phyloP scores from a whole-genome alignment of 495 filamentous ascomycete genomes.

The Penicillium dipodomyicola region DNA sequence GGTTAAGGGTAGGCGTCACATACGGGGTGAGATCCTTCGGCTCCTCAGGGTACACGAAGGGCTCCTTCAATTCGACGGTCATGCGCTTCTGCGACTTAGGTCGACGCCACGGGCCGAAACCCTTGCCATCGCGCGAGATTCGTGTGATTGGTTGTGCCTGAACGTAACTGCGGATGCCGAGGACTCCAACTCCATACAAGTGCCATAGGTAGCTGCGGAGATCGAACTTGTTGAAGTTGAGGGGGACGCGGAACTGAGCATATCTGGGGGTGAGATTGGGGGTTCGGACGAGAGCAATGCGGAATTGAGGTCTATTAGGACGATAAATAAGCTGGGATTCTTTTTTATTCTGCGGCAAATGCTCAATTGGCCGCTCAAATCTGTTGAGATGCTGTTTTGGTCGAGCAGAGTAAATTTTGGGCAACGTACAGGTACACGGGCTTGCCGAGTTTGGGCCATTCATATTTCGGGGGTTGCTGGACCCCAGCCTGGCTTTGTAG shows the following conservation, averaged over 20 bases:
- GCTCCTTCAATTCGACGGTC: slow-evolving; percentile 78
- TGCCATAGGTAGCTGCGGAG: slow-evolving; percentile 83
- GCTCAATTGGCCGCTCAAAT: neutral
- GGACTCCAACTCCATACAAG: slow-evolving; percentile 64
- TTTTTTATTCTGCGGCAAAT: neutral
- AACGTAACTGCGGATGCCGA: slow-evolving; percentile 75
- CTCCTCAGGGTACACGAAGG: slow-evolving; percentile 78
- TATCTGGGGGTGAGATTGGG: slow-evolving; percentile 69
- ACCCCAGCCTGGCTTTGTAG: slow-evolving; percentile 22
- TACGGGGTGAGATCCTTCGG: slow-evolving; percentile 57
- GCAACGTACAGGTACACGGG: slow-evolving; percentile 65
- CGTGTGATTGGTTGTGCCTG: slow-evolving; percentile 61
- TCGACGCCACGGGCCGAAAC: slow-evolving; percentile 48
- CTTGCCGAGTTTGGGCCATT: slow-evolving; percentile 42
- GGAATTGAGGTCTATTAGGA: slow-evolving; percentile 67
- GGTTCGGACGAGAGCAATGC: slow-evolving; percentile 70
- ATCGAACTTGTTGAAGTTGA: slow-evolving; percentile 89
- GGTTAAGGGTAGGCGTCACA: slow-evolving; percentile 23
- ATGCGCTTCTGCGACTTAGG: slow-evolving; percentile 78
- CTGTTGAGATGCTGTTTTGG: neutral
- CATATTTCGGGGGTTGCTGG: slow-evolving; percentile 13
- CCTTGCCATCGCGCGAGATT: slow-evolving; percentile 36
- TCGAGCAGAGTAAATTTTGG: slow-evolving; percentile 13
- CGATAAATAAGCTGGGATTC: neutral
- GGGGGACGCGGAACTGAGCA: slow-evolving; percentile 80